Evolutionary conservation across 2,329 filamentous ascomycete species (phyloP).

Genomic region (Phaeophleospora eucalypticola): DNA sequence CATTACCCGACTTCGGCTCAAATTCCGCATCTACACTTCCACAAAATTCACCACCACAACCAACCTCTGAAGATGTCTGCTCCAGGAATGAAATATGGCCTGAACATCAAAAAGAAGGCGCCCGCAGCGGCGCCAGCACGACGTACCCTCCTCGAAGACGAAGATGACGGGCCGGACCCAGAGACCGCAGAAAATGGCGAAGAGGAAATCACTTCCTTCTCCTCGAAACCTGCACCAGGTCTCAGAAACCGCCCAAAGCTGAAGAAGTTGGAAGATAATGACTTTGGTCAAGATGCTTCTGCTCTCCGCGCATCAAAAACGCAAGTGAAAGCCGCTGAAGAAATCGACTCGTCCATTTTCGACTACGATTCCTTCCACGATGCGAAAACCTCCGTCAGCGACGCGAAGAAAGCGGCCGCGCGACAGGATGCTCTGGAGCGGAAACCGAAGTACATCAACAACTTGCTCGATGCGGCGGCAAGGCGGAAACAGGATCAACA

Average conservation of each 20-base stretch:
- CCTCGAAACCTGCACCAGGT: constrained; percentile 29
- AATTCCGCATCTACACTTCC: neutral
- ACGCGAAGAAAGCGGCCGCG: constrained; percentile 54
- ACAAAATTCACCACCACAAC: constrained; percentile 11
- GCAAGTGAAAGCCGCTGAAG: constrained; percentile 61
- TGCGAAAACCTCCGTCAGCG: constrained; percentile 57
- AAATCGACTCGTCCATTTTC: constrained; percentile 70
- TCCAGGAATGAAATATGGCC: constrained; percentile 24
- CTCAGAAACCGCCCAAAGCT: constrained; percentile 27
- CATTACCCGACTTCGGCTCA: neutral
- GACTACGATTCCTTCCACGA: constrained; percentile 84
- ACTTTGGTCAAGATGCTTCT: constrained; percentile 57
- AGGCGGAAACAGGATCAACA: constrained; percentile 72
- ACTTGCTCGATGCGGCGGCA: constrained; percentile 67
- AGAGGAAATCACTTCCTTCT: constrained; percentile 53
- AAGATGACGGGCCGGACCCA: constrained; percentile 27
- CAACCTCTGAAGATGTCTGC: constrained; percentile 29
- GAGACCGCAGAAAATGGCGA: constrained; percentile 37
- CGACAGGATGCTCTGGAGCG: constrained; percentile 54
- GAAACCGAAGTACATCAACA: constrained; percentile 75
- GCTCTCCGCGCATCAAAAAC: constrained; percentile 53
- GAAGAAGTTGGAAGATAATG: constrained; percentile 40
- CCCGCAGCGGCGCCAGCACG: constrained; percentile 18
- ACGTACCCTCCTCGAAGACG: constrained; percentile 25
- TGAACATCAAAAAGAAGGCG: constrained; percentile 33